A percentile compares a stretch with the other conserved stretches of the same genome.
Evolutionary conservation across 768 basidiomycete species (phyloP).

Genomic region (Chalciporus sphaerocephalus): DNA sequence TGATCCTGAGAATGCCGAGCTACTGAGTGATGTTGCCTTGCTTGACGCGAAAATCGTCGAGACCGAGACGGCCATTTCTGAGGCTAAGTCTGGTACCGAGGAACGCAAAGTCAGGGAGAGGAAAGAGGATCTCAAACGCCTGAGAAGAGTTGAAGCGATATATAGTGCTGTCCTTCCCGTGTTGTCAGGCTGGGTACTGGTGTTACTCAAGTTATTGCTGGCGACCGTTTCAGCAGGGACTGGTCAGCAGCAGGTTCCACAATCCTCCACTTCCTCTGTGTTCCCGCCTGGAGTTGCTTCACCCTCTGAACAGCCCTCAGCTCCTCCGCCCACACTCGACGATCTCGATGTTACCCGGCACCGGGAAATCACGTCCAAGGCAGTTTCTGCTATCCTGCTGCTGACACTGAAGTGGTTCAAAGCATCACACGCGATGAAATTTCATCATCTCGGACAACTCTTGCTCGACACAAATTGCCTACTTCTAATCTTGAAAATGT

Average conservation of each 20-base stretch:
- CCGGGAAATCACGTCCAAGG: slow-evolving; percentile 96
- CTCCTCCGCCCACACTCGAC: slow-evolving; percentile 73
- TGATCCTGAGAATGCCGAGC: slow-evolving; percentile 58
- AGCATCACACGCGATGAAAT: slow-evolving; percentile 97
- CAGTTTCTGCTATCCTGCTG: slow-evolving; percentile 90
- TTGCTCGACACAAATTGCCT: slow-evolving; percentile 94
- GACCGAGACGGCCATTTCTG: slow-evolving; percentile 46
- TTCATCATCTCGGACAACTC: slow-evolving; percentile 94
- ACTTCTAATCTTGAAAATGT: slow-evolving; percentile 93
- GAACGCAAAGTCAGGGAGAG: slow-evolving; percentile 61
- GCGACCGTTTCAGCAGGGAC: slow-evolving; percentile 87
- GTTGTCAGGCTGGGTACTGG: slow-evolving; percentile 86
- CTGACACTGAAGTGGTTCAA: slow-evolving; percentile 97
- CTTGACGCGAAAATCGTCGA: slow-evolving; percentile 74
- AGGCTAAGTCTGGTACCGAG: slow-evolving; percentile 49
- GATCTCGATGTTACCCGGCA: slow-evolving; percentile 93
- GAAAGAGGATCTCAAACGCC: slow-evolving; percentile 76
- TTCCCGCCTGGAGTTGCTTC: slow-evolving; percentile 71
- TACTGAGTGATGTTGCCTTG: slow-evolving; percentile 66
- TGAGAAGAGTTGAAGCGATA: slow-evolving; percentile 87
- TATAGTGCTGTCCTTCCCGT: slow-evolving; percentile 84
- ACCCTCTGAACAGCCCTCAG: slow-evolving; percentile 58
- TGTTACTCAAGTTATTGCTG: slow-evolving; percentile 85
- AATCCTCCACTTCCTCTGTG: slow-evolving; percentile 61
- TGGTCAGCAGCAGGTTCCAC: slow-evolving; percentile 50